Percentiles rank a stretch among this genome's conserved stretches.
These are phyloP conservation scores for Cymodocea nodosa DNA, from an alignment of 116 monocot genomes.

Conservation along the genomic window DNA sequence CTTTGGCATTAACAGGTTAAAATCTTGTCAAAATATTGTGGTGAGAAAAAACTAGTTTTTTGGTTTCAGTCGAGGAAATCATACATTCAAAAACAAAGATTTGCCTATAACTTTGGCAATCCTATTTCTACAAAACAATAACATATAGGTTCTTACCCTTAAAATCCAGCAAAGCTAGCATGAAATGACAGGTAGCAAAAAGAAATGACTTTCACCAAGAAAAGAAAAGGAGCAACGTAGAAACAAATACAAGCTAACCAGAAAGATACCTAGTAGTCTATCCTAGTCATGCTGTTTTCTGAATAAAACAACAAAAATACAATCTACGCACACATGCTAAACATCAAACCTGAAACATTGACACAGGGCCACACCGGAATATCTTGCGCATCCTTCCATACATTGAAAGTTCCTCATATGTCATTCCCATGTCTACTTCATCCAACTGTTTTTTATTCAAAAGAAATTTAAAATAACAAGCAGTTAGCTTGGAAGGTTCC, in stretches of 20 bases:
- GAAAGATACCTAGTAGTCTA: not conserved
- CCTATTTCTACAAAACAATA: too few relatives aligned
- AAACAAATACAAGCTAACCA: not conserved
- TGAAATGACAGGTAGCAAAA: too few relatives aligned
- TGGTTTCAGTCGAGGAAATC: too few relatives aligned
- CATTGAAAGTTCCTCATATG: conserved; percentile 90
- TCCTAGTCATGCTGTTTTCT: not conserved
- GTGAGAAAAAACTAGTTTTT: too few relatives aligned
- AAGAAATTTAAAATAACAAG: not conserved
- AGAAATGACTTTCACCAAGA: too few relatives aligned
- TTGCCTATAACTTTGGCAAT: too few relatives aligned
- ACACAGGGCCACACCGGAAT: conserved; percentile 91
- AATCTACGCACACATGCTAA: not conserved
- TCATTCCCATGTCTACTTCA: conserved; percentile 99
- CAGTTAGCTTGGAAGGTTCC: not conserved
- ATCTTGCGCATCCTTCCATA: conserved; percentile 97
- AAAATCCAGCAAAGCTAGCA: too few relatives aligned
- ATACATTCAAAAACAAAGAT: too few relatives aligned
- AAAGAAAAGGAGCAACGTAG: too few relatives aligned
- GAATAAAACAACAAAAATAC: not conserved
- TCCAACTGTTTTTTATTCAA: conserved; percentile 50
- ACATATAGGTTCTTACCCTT: too few relatives aligned
- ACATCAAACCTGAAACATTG: conserved; percentile 87
- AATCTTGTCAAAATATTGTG: too few relatives aligned
- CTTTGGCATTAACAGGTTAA: too few relatives aligned